phyloP scores from a whole-genome alignment of 257 asterid genomes.

The Rhazya stricta region DNA sequence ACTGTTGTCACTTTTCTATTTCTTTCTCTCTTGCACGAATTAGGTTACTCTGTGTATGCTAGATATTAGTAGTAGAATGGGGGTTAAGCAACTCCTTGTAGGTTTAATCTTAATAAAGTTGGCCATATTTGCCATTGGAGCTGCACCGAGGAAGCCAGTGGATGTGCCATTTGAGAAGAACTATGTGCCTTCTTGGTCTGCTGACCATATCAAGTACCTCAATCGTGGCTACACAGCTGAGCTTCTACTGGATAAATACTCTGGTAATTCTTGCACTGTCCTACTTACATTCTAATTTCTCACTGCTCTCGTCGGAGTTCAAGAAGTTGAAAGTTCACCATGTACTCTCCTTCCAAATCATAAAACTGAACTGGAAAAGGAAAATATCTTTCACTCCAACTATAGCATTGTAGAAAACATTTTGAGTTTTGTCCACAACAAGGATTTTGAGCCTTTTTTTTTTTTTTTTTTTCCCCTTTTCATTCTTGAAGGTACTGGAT shows the following conservation, averaged over 20 bases:
- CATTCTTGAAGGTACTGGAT: conserved; percentile 35
- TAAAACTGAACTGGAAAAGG: too few species aligned
- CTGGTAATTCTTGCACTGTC: conserved; percentile 19
- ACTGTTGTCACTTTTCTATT: too few species aligned
- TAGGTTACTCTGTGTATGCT: not conserved
- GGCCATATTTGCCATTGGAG: conserved; percentile 20
- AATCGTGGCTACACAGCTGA: conserved; percentile 27
- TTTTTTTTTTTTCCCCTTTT: too few species aligned
- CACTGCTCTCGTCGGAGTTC: too few species aligned
- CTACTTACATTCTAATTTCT: too few species aligned
- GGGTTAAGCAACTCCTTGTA: not conserved
- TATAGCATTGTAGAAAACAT: not conserved
- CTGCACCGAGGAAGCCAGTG: conserved; percentile 28
- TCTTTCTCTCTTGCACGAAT: not conserved
- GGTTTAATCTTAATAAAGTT: conserved; percentile 17
- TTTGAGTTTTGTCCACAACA: not conserved
- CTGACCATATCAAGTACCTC: conserved; percentile 33
- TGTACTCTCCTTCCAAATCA: not conserved
- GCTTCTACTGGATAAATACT: conserved; percentile 29
- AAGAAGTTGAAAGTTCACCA: too few species aligned
- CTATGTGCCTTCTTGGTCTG: conserved; percentile 34
- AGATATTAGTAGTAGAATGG: not conserved
- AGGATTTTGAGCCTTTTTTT: not conserved
- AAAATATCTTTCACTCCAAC: too few species aligned
- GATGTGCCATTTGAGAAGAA: conserved; percentile 34